phyloP scores from a whole-genome alignment of 2,329 filamentous ascomycete genomes.

The Ceratocystis papillata region DNA sequence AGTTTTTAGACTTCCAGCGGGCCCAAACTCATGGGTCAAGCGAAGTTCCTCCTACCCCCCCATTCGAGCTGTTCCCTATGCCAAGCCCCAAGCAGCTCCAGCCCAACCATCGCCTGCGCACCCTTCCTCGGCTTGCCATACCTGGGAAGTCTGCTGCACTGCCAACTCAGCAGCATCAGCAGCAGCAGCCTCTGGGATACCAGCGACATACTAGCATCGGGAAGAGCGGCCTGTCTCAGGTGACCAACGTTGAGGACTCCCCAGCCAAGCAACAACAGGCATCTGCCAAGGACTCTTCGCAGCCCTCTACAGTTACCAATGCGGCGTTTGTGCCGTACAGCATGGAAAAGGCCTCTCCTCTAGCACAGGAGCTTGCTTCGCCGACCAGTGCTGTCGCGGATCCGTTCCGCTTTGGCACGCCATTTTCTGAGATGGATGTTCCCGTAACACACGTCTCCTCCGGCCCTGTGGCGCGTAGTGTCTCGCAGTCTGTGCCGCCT shows the following conservation, averaged over 20 bases:
- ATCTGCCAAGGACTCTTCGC: slow-evolving; percentile 33
- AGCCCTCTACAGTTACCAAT: slow-evolving; percentile 28
- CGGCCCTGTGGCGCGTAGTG: slow-evolving; percentile 64
- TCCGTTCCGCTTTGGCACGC: slow-evolving; percentile 69
- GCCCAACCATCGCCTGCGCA: slow-evolving; percentile 45
- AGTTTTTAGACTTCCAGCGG: slow-evolving; percentile 81
- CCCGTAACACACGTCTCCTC: slow-evolving; percentile 63
- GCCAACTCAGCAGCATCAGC: slow-evolving; percentile 19
- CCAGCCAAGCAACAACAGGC: not conserved
- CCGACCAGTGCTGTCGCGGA: slow-evolving; percentile 35
- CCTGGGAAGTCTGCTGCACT: slow-evolving; percentile 34
- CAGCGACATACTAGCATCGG: slow-evolving; percentile 15
- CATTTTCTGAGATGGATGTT: slow-evolving; percentile 82
- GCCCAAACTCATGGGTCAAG: slow-evolving; percentile 36
- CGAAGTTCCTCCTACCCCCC: slow-evolving; percentile 58
- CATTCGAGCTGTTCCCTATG: slow-evolving; percentile 51
- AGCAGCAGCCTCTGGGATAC: slow-evolving; percentile 27
- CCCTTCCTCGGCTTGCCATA: slow-evolving; percentile 53
- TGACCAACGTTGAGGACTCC: slow-evolving; percentile 21
- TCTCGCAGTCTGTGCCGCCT: slow-evolving; percentile 83
- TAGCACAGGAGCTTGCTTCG: slow-evolving; percentile 48
- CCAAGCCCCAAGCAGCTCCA: slow-evolving; percentile 27
- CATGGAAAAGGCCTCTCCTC: slow-evolving; percentile 42
- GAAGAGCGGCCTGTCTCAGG: slow-evolving; percentile 17
- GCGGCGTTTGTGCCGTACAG: slow-evolving; percentile 39